Percentiles rank a stretch among this genome's conserved stretches.
phyloP scores from a whole-genome alignment of 148 eudicot genomes.

The Amaranthus palmeri region DNA sequence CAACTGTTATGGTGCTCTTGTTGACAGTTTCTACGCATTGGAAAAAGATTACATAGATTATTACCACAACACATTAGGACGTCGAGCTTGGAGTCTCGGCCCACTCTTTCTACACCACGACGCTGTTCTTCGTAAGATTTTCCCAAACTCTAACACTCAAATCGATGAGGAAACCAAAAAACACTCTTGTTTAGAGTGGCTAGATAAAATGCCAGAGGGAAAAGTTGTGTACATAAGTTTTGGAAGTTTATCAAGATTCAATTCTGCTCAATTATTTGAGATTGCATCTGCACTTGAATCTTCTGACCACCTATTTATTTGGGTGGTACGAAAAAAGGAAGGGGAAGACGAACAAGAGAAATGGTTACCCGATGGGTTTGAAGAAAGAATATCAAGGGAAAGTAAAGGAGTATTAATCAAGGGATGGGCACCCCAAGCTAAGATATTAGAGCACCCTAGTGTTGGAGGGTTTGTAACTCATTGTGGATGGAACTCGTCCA shows the following conservation, averaged over 20 bases:
- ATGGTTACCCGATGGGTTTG: constrained; percentile 22
- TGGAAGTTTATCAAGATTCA: constrained; percentile 6
- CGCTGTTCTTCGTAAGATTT: not conserved
- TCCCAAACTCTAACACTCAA: not conserved
- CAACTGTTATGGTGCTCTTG: constrained; percentile 14
- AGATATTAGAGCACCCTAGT: constrained; percentile 9
- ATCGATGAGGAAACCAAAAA: not conserved
- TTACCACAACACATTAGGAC: constrained; percentile 4
- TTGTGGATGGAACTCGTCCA: constrained; percentile 25
- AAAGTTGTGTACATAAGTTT: constrained; percentile 15
- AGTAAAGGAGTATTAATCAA: constrained; percentile 5
- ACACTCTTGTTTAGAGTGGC: constrained; percentile 13
- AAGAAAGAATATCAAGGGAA: constrained; percentile 1
- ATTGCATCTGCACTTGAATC: constrained; percentile 11
- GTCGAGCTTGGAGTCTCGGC: constrained; percentile 14
- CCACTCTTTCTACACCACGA: constrained; percentile 1
- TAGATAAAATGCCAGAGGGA: constrained; percentile 1
- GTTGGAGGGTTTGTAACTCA: constrained; percentile 12
- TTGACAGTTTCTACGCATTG: constrained; percentile 15
- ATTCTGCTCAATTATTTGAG: constrained; percentile 17
- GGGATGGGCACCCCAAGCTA: constrained; percentile 18
- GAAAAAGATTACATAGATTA: constrained; percentile 6
- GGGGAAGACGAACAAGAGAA: not conserved
- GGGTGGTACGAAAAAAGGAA: not conserved
- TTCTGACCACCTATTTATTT: constrained; percentile 1